Conservation (phyloP, 2,329 filamentous ascomycete species). For the Colletotrichum brevisporum region DNA sequence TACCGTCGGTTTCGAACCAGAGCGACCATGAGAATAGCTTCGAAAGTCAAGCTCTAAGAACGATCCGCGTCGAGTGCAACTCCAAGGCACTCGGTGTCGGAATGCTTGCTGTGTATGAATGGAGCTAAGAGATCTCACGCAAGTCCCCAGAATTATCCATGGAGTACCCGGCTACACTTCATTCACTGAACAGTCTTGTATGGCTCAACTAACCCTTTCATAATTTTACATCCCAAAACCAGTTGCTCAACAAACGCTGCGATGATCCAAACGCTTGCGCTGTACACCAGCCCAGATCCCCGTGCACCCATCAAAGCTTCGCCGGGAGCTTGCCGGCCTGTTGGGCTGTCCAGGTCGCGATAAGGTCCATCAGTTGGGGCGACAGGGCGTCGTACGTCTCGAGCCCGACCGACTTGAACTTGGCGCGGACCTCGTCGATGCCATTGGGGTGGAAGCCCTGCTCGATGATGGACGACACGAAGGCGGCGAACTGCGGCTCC, state of each 20-base stretch:
- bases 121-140: no score
- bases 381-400: constrained; percentile 75
- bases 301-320: constrained; percentile 25
- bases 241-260: not conserved
- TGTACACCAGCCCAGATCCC: not conserved
- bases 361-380: constrained; percentile 74
- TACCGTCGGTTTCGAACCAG: no score
- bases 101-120: no score
- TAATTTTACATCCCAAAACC: not conserved
- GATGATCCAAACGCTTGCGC: not conserved
- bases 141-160: no score
- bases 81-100: no score
- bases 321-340: constrained; percentile 51
- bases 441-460: constrained; percentile 71
- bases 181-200: not conserved
- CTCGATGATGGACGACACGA: constrained; percentile 78
- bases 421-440: constrained; percentile 68
- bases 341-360: constrained; percentile 69
- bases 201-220: not conserved
- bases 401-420: constrained; percentile 68
- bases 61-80: no score
- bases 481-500: constrained; percentile 79
- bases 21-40: no score
- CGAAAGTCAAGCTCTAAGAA: no score
- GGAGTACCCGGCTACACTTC: not conserved